Evolutionary conservation across 768 basidiomycete genomes (phyloP).

Genomic region (Leccinum truebloodii): DNA sequence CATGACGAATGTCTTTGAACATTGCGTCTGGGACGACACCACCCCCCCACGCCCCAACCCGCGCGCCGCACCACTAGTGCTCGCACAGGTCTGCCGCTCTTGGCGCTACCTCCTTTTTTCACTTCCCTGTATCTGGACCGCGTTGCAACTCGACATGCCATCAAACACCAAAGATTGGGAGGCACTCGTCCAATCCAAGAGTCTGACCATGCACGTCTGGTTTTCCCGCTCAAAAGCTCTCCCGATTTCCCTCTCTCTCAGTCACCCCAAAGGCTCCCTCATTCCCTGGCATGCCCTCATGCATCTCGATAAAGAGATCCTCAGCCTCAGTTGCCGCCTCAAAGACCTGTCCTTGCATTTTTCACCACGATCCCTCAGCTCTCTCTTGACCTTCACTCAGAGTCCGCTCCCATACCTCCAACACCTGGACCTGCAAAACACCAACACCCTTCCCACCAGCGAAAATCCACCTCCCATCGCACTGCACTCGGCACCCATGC

Average conservation of each 20-base stretch:
- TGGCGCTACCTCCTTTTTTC: conserved; percentile 33
- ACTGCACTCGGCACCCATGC: conserved; percentile 28
- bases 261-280: conserved; percentile 23
- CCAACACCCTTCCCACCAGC: conserved; percentile 24
- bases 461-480: conserved; percentile 28
- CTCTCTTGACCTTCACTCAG: conserved; percentile 31
- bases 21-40: conserved; percentile 17
- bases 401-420: conserved; percentile 23
- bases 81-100: conserved; percentile 33
- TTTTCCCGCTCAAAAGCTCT: conserved; percentile 32
- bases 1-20: conserved; percentile 29
- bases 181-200: conserved; percentile 26
- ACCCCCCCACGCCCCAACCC: conserved; percentile 13
- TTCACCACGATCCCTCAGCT: conserved; percentile 26
- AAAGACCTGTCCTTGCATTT: conserved; percentile 23
- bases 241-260: conserved; percentile 27
- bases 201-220: conserved; percentile 32
- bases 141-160: conserved; percentile 27
- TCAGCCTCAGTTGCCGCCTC: conserved; percentile 25
- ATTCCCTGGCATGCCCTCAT: conserved; percentile 31
- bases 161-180: conserved; percentile 24
- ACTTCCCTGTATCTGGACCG: conserved; percentile 28
- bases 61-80: conserved; percentile 23
- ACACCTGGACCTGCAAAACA: conserved; percentile 29
- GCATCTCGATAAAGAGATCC: conserved; percentile 31